Evolutionary conservation across 768 basidiomycete species (phyloP), one percentile per base, ranked within the genome.

Genomic region (Hemileccinum impolitum): DNA sequence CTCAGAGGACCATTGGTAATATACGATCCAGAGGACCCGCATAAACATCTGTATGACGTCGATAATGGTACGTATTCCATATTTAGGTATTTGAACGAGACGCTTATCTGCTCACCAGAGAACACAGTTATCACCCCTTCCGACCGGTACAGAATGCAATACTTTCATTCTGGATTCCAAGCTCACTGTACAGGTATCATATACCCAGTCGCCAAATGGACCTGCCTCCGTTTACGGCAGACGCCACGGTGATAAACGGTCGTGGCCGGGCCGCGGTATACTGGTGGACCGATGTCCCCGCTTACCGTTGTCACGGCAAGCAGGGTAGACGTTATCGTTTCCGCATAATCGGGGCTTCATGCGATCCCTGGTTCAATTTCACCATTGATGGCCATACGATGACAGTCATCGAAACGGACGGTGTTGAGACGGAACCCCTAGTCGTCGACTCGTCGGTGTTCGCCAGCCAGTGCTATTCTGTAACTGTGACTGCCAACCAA

Each of bases 401-500:
- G 50, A 72, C 65, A 4, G 62, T 75, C 47, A 72, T 75, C 30
- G 71, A 73, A 57, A 73, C 67, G 10, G 77, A 77, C 44, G 70
- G 71, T 3, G 48, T 72, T 12, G 70, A 67, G 41, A 68, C 69
- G 14, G 49, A 68, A 21, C 75, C 74, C 5, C 48, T 74, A 3
- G 53, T 60, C 0, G 72, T 74, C 8, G 73, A 76, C 39, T 63
- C 56, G 13, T 44, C 73, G 15, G 67, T 73, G 11, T 63, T 59
- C 10, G 47, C 67, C 6, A 75, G 71, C 4, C 77, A 79, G 52
- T 71, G 77, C 25, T 78, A 77, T 49, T 78, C 76, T 1, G 67
- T 78, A 47, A 60, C 78, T 11, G 55, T 79, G 1, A 55, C 63
- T 61, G 72, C 76, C 5, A 67, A 72, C 52, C 64, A 73, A 37